These are phyloP conservation scores for Jamesozyma jinghongensis DNA, from an alignment of 805 yeast genomes.

Conservation along the genomic window DNA sequence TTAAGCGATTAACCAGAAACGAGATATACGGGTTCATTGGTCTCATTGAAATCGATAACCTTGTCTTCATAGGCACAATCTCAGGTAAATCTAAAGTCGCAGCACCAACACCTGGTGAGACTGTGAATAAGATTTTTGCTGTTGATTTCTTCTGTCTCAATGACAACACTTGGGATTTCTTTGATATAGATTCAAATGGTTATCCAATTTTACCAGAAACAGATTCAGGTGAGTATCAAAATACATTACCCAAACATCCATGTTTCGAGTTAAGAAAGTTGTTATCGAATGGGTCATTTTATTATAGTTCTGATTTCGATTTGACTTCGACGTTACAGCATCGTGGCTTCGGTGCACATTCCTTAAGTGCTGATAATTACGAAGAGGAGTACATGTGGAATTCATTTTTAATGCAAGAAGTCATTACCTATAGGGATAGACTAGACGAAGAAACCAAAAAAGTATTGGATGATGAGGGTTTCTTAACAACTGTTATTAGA, in stretches of 20 bases:
- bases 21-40: slow-evolving; percentile 70
- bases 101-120: slow-evolving; percentile 66
- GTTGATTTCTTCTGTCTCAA: slow-evolving; percentile 81
- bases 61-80: slow-evolving; percentile 69
- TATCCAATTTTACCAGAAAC: slow-evolving; percentile 42
- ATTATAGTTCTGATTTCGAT: slow-evolving; percentile 87
- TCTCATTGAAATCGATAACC: slow-evolving; percentile 56
- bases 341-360: slow-evolving; percentile 47
- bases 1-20: slow-evolving; percentile 35
- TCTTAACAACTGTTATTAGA: slow-evolving; percentile 83
- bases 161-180: slow-evolving; percentile 68
- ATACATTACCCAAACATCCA: slow-evolving; percentile 54
- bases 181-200: slow-evolving; percentile 60
- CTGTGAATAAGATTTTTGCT: slow-evolving; percentile 68
- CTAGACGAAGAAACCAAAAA: slow-evolving; percentile 51
- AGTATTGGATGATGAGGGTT: slow-evolving; percentile 64
- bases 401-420: slow-evolving; percentile 76
- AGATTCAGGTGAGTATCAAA: slow-evolving; percentile 20
- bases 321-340: slow-evolving; percentile 78
- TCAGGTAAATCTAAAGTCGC: slow-evolving; percentile 75
- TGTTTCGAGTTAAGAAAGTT: slow-evolving; percentile 72
- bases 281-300: slow-evolving; percentile 80
- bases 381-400: slow-evolving; percentile 97
- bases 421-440: slow-evolving; percentile 63
- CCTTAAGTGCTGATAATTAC: slow-evolving; percentile 47